Evolutionary conservation across 352 stramenopile genomes (phyloP).

Genomic region (Albugo candida): DNA sequence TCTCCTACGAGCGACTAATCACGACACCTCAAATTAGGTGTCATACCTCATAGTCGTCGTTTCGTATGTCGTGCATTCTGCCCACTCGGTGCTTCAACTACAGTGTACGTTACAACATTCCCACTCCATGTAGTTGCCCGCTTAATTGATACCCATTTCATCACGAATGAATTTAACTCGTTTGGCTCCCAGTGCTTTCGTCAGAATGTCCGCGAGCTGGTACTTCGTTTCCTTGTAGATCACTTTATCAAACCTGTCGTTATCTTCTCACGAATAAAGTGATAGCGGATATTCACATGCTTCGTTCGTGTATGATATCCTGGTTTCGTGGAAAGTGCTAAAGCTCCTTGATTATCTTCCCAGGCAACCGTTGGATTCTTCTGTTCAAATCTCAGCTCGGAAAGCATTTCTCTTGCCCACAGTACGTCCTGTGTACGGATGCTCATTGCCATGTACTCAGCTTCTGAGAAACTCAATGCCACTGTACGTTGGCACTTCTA

Average conservation of each 20-base stretch:
- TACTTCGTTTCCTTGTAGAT: slow-evolving; percentile 7
- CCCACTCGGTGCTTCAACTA: no score
- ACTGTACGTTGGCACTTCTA: slow-evolving; percentile 10
- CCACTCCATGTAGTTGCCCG: slow-evolving; percentile 1
- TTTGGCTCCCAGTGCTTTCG: slow-evolving; percentile 6
- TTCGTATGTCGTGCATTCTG: no score
- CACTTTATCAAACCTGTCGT: slow-evolving; percentile 2
- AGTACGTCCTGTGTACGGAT: slow-evolving; percentile 8
- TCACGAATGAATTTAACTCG: not conserved
- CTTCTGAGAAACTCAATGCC: slow-evolving; percentile 10
- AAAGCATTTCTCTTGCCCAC: slow-evolving; percentile 3
- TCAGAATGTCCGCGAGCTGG: slow-evolving; percentile 10
- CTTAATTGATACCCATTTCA: not conserved
- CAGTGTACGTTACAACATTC: not conserved
- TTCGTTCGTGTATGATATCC: slow-evolving; percentile 6
- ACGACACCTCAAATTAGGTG: no score
- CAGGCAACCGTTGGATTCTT: slow-evolving; percentile 3
- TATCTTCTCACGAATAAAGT: slow-evolving; percentile 11
- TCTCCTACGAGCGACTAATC: no score
- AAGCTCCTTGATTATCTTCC: slow-evolving; percentile 9
- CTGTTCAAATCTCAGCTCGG: slow-evolving; percentile 3
- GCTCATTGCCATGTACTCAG: slow-evolving; percentile 13
- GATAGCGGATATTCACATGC: slow-evolving; percentile 11
- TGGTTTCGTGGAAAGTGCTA: slow-evolving; percentile 3
- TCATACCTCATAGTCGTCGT: no score